A percentile compares a stretch with the other conserved stretches of the same genome.
Conservation (phyloP, 106 monocot genomes). For the Allium fistulosum region DNA sequence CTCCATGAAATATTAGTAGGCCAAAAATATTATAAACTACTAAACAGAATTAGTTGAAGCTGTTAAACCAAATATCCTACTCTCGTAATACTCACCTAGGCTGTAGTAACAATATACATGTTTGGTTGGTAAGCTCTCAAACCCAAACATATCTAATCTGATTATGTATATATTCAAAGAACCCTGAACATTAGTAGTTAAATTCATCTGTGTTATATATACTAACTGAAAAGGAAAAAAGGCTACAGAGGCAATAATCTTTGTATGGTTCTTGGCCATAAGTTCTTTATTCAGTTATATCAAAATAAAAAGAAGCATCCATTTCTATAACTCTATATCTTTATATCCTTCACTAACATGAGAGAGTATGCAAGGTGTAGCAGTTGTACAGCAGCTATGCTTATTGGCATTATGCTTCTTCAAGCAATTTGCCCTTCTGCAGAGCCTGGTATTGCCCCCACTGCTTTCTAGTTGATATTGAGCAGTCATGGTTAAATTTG, state of each 20-base stretch:
- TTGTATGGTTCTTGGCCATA: constrained; percentile 2
- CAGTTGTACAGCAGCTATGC: not conserved
- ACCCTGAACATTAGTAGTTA: not conserved
- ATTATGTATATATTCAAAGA: not conserved
- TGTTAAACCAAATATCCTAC: constrained; percentile 2
- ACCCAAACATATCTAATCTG: constrained; percentile 1
- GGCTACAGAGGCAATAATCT: not conserved
- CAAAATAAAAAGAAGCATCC: not conserved
- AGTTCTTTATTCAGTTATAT: not conserved
- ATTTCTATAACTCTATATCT: not conserved
- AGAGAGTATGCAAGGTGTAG: not conserved
- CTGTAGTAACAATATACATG: too few relatives aligned
- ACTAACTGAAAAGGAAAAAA: not conserved
- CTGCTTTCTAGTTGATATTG: not conserved
- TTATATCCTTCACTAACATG: not conserved
- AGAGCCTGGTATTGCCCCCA: not conserved
- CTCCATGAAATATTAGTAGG: too few relatives aligned
- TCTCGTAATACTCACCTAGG: not conserved
- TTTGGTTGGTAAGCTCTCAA: constrained; percentile 2
- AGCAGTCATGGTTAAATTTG: not conserved
- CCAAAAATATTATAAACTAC: not conserved
- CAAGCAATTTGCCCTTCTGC: constrained; percentile 4
- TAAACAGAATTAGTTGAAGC: not conserved
- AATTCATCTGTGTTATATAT: not conserved
- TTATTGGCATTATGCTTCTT: not conserved